These are phyloP conservation scores for Rasamsonia emersonii DNA, from an alignment of 2,329 filamentous ascomycete genomes.

Conservation along the genomic window DNA sequence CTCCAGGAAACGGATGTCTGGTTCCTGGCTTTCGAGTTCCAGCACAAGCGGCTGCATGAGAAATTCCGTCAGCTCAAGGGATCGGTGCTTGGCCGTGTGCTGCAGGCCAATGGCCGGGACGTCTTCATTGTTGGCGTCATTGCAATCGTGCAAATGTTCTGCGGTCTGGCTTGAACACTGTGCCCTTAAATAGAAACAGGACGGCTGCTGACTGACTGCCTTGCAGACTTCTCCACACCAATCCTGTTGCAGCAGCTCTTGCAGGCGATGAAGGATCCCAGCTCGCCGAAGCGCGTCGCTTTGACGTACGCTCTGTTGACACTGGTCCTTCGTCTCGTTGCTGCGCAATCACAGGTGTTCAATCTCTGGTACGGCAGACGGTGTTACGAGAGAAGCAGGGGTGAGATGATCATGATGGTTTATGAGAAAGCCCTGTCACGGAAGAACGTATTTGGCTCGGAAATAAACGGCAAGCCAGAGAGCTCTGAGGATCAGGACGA, in stretches of 20 bases:
- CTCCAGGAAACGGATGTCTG: conserved; percentile 75
- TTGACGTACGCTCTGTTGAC: conserved; percentile 58
- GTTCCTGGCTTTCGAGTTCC: conserved; percentile 70
- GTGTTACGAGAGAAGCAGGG: conserved; percentile 72
- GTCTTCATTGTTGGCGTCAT: conserved; percentile 59
- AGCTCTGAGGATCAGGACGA: conserved; percentile 11
- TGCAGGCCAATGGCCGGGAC: conserved; percentile 72
- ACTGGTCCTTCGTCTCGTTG: conserved; percentile 51
- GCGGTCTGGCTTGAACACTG: conserved; percentile 41
- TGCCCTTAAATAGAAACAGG: neutral
- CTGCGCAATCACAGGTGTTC: conserved; percentile 59
- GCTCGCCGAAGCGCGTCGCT: conserved; percentile 46
- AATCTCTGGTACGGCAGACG: conserved; percentile 75
- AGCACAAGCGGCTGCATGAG: conserved; percentile 66
- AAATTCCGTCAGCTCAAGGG: conserved; percentile 66
- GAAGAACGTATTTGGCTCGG: conserved; percentile 45
- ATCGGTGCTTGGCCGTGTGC: conserved; percentile 59
- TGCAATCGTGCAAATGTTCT: conserved; percentile 53
- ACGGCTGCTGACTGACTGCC: conserved; percentile 14
- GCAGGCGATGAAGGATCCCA: conserved; percentile 52
- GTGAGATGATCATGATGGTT: conserved; percentile 78
- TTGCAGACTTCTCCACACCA: conserved; percentile 50
- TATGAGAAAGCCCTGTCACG: conserved; percentile 68
- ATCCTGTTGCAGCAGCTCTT: conserved; percentile 66
- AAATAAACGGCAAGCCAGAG: conserved; percentile 20